Base-by-base conservation (phyloP, 176 grass and related monocot species). In the Phoenix dactylifera region DNA sequence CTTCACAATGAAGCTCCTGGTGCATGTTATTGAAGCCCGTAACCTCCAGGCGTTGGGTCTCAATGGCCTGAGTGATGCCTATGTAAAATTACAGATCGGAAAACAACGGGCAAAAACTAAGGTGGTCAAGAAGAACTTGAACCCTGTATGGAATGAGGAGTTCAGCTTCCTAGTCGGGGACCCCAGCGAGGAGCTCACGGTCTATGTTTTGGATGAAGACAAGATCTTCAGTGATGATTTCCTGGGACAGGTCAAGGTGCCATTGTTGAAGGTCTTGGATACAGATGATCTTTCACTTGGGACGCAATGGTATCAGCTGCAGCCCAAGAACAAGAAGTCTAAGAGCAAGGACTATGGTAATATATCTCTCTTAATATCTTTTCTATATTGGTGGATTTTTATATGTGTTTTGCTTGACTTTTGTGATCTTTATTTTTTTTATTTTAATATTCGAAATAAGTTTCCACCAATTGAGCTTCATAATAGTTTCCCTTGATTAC, bases 141-240 rank as follows among this genome's bases (percentile, higher is more conserved):
- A 88, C 74, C 92, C 92, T 24, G n/a, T 62, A 20, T 97, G 92
- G 92, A 84, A 97, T 64, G 83, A 97, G 72, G 85, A 97, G 54
- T 91, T 91, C 71, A 84, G 70, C 17, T 97, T 91, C 57, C 48
- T 72, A 7, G 72, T 83, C 7, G 88, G 72, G 17, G 80, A 97
- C 63, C 53, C 73, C 44, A 79, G 32, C 26, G 92, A 97, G 26
- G 87, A 81, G 60, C 83, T 97, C 59, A 79, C 72, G 28, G 3
- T 97, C 4, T 54, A 74, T 52, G 87, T 97, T 15, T 79, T 84
- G 19, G 83, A 97, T 12, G 83, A 91, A 62, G 92, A 97, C 72
- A 74, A 71, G 51, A 72, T 84, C 35, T 68, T 72, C 24, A 91
- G 77, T 17, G 79, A 97, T 67, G 86, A 89, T 62, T 90, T 97